Conservation (phyloP, 164 flowering plant genomes). For the Vitis vinifera region DNA sequence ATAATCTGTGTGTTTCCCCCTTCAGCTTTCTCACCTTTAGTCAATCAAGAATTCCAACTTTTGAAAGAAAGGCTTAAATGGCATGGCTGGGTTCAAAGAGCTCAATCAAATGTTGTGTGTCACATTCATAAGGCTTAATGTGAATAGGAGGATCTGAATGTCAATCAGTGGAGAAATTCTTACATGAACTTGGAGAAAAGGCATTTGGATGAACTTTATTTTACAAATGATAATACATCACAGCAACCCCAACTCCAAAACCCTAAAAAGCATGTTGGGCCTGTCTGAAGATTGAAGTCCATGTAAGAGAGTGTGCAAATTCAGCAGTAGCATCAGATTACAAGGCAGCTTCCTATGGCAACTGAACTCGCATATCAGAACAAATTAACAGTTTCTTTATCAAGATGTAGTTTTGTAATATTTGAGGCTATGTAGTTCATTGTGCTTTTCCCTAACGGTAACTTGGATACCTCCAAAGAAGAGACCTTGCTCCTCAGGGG, state of each 20-base stretch:
- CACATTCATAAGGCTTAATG: neutral
- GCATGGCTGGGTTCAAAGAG: too few species aligned
- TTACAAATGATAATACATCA: slow-evolving; percentile 20
- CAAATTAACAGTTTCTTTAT: neutral
- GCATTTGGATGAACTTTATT: slow-evolving; percentile 32
- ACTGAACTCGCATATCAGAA: slow-evolving; percentile 1
- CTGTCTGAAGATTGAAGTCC: neutral
- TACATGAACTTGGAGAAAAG: slow-evolving; percentile 14
- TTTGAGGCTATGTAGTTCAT: slow-evolving; percentile 8
- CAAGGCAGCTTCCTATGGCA: slow-evolving; percentile 5
- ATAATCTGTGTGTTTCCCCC: too few species aligned
- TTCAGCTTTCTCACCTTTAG: too few species aligned
- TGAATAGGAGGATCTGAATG: neutral
- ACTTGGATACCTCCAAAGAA: neutral
- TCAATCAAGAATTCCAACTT: too few species aligned
- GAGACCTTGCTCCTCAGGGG: neutral
- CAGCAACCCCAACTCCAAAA: slow-evolving; percentile 31
- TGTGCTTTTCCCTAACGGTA: neutral
- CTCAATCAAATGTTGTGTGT: neutral
- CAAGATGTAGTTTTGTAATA: neutral
- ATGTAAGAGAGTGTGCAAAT: neutral
- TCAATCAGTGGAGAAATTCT: neutral
- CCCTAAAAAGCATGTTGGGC: neutral
- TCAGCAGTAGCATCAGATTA: slow-evolving; percentile 1
- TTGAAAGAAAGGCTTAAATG: too few species aligned